Conservation (phyloP, 768 basidiomycete species). For the Amanita molliuscula region DNA sequence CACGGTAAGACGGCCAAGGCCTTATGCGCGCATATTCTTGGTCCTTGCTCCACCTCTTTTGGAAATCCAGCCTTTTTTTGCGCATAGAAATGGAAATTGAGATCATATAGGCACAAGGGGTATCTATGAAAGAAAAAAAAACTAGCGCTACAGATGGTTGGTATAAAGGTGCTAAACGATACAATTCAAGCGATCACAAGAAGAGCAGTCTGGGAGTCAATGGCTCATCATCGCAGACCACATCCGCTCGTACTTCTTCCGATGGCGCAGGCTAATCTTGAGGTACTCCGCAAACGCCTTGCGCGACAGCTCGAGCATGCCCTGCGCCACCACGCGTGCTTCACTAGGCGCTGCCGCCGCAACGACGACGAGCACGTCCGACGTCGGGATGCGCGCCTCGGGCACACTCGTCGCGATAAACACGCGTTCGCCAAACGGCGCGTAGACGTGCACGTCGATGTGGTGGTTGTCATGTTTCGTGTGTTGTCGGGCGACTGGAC, state of each 20-base stretch:
- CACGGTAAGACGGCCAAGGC: no score
- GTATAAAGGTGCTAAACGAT: no score
- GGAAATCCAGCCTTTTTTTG: no score
- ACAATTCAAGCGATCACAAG: no score
- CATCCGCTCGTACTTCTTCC: conserved; percentile 45
- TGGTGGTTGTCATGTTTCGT: conserved; percentile 41
- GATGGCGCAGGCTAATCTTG: conserved; percentile 40
- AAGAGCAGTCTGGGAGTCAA: no score
- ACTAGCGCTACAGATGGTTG: no score
- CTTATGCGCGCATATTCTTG: no score
- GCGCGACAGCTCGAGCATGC: conserved; percentile 57
- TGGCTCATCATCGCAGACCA: conserved; percentile 23
- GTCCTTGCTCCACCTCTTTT: no score
- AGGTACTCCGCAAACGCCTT: conserved; percentile 50
- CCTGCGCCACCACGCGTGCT: conserved; percentile 23
- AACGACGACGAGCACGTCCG: conserved; percentile 52
- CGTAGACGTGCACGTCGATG: conserved; percentile 57
- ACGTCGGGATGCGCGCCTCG: conserved; percentile 48
- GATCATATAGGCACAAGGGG: no score
- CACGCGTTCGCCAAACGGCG: conserved; percentile 52
- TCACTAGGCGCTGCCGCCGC: conserved; percentile 6
- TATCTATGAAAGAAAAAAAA: no score
- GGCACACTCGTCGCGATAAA: conserved; percentile 55
- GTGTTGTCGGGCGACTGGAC: conserved; percentile 47
- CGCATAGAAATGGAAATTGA: no score